Evolutionary conservation across 768 basidiomycete genomes (phyloP), one percentile per base, ranked within the genome.

Genomic region (Sistotremastrum niveocremeum): DNA sequence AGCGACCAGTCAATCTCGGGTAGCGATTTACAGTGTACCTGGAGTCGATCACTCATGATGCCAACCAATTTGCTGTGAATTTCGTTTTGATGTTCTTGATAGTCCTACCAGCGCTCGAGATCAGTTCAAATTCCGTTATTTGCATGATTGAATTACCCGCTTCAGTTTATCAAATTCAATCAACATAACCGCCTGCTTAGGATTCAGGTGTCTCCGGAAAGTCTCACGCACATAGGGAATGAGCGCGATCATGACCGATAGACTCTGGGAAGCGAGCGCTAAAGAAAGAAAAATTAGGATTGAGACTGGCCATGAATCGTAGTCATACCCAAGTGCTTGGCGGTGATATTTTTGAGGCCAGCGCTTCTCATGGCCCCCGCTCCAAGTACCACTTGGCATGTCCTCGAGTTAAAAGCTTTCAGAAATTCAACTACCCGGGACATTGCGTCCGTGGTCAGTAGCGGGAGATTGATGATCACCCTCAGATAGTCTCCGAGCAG

Each of bases 281-380:
- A 53, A 30, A 55, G 11, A 44, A 40, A 28, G 40, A 35, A 46
- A 45, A 36, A 12, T 49, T 49, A 52, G 41, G 2, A 6, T 20
- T 32, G 37, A 43, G 38, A 32, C 4, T 20, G 32, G 33, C 39
- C 42, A 37, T 0, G 28, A 12, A 10, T 57, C 75, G 50, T 20
- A 20, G 20, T 20, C 20, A 20, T 51, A 87, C 90, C 91, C 28
- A 99, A 72, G 68, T 99, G 94, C 62, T 90, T 95, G 37, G 95
- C 95, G 0, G 95, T 97, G 59, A 99, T 99, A 59, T 98, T 94
- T 65, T 88, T 97, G 56, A 99, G 65, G 5, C 95, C 95, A 12
- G 95, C 95, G 11, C 88, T 91, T 38, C 91, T 73, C 93, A 98
- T 97, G n/a, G 95, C 95, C 9, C 95, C 95, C 6, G 95, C 95